Evolutionary conservation across 768 basidiomycete species (phyloP).

Genomic region (Mycena vitilis): DNA sequence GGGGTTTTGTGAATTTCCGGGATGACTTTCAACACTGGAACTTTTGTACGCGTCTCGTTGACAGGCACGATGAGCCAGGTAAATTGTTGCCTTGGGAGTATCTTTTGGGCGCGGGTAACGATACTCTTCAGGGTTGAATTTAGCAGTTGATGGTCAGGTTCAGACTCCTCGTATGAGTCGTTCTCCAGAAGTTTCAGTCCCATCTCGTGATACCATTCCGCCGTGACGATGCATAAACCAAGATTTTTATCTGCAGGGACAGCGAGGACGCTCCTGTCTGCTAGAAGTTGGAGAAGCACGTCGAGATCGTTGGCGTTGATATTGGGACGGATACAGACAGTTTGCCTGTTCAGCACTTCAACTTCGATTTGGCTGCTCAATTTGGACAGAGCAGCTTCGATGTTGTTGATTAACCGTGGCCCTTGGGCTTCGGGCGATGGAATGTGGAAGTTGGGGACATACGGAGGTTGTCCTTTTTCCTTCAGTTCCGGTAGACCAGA

Average conservation of each 20-base stretch:
- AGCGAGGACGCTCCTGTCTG: conserved; percentile 21
- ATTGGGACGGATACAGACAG: conserved; percentile 28
- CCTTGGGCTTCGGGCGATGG: conserved; percentile 26
- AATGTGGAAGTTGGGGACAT: conserved; percentile 28
- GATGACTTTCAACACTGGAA: neutral
- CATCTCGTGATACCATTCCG: conserved; percentile 24
- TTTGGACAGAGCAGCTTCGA: conserved; percentile 21
- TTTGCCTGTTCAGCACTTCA: conserved; percentile 18
- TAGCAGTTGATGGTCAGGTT: neutral
- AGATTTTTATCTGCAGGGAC: conserved; percentile 35
- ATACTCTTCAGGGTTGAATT: neutral
- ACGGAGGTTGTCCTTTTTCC: conserved; percentile 17
- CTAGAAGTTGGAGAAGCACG: conserved; percentile 9
- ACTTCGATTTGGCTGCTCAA: conserved; percentile 11
- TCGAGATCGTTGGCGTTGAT: conserved; percentile 24
- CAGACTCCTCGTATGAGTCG: neutral
- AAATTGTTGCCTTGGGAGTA: conserved; percentile 10
- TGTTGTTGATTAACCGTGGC: conserved; percentile 7
- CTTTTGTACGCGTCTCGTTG: conserved; percentile 2
- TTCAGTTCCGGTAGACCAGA: neutral
- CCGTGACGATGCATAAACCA: conserved; percentile 28
- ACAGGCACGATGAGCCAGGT: conserved; percentile 15
- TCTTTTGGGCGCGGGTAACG: conserved; percentile 6
- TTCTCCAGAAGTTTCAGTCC: conserved; percentile 27
- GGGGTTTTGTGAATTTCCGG: neutral